These are phyloP conservation scores for Fallopia convolvulus DNA, from an alignment of 148 eudicot species.

Conservation along the genomic window DNA sequence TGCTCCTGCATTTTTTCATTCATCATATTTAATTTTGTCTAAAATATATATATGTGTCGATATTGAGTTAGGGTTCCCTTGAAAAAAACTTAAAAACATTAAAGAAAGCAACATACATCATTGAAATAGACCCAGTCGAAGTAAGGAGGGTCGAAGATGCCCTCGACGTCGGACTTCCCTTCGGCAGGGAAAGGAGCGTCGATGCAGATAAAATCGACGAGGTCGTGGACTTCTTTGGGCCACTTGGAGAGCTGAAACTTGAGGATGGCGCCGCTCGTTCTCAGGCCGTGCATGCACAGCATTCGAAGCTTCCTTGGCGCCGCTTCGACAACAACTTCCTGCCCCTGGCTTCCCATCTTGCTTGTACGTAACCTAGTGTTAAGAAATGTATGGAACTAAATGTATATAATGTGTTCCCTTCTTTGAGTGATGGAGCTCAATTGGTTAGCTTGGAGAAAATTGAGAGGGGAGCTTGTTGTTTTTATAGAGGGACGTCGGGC, in stretches of 20 bases:
- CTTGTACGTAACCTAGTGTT: too few relatives aligned
- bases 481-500: too few relatives aligned
- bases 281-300: slow-evolving; percentile 73
- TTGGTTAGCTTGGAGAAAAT: too few relatives aligned
- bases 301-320: slow-evolving; percentile 32
- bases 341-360: slow-evolving; percentile 20
- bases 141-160: slow-evolving; percentile 87
- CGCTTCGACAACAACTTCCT: slow-evolving; percentile 9
- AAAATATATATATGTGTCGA: too few relatives aligned
- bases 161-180: slow-evolving; percentile 85
- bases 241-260: slow-evolving; percentile 58
- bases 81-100: too few relatives aligned
- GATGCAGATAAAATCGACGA: slow-evolving; percentile 53
- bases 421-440: too few relatives aligned
- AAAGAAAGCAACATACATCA: slow-evolving; percentile 26
- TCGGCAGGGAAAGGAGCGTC: slow-evolving; percentile 54
- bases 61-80: too few relatives aligned
- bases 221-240: slow-evolving; percentile 48
- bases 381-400: too few relatives aligned
- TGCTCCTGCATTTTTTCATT: slow-evolving; percentile 40
- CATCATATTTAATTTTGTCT: too few relatives aligned
- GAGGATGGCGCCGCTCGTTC: slow-evolving; percentile 72
- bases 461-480: too few relatives aligned
- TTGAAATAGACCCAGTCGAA: slow-evolving; percentile 88
- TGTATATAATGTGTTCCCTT: too few relatives aligned